Conservation (phyloP, 345 rosid species). For the Microcos paniculata region DNA sequence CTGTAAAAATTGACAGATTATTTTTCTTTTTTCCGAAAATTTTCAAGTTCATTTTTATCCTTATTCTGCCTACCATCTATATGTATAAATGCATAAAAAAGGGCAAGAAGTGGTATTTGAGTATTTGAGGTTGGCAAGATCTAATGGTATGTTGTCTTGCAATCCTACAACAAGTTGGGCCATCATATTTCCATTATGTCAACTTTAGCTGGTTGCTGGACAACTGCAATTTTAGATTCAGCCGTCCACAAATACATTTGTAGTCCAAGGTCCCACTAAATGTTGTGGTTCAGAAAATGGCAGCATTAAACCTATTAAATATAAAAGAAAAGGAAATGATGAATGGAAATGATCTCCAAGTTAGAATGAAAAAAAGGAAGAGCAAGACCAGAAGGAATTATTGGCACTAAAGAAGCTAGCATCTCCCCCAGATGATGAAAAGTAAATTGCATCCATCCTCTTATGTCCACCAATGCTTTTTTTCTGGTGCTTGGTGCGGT, state of each 20-base stretch:
- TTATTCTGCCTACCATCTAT: too few relatives aligned
- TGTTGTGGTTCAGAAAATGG: background rate
- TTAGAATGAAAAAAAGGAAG: background rate
- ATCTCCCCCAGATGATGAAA: background rate
- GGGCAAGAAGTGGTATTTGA: too few relatives aligned
- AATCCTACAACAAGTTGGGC: constrained; percentile 2
- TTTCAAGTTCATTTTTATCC: too few relatives aligned
- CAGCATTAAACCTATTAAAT: background rate
- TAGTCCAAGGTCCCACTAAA: constrained; percentile 7
- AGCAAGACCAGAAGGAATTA: constrained; percentile 17
- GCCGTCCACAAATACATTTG: background rate
- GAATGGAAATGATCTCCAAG: background rate
- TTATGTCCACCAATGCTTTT: constrained; percentile 7
- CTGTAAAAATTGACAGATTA: too few relatives aligned
- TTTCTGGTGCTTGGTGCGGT: constrained; percentile 4
- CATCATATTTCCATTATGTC: constrained; percentile 1
- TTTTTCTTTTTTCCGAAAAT: too few relatives aligned
- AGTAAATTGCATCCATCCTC: constrained; percentile 17
- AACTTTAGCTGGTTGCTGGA: background rate
- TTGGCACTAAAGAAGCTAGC: constrained; percentile 26
- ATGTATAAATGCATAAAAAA: background rate
- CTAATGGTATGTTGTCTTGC: constrained; percentile 14
- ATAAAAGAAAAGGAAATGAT: background rate
- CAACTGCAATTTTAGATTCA: constrained; percentile 11
- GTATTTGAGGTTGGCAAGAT: background rate